Evolutionary conservation across 2,329 filamentous ascomycete species (phyloP).

Genomic region (Botryotinia narcissicola): DNA sequence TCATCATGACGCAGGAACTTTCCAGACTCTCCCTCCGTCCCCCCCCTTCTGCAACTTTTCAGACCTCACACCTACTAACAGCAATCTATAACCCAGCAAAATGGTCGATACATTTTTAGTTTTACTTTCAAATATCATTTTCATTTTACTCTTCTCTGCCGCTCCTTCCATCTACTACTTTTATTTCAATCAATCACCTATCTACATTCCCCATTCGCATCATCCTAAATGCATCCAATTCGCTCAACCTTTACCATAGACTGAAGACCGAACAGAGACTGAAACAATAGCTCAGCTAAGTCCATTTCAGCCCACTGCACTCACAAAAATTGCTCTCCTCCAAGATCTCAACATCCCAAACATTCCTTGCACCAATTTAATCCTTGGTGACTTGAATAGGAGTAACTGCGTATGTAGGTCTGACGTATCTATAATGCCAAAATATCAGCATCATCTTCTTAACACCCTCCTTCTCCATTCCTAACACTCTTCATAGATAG

Average conservation of each 20-base stretch:
- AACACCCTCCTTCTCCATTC: background rate
- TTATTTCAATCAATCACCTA: background rate
- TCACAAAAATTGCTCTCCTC: background rate
- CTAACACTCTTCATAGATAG: background rate
- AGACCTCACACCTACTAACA: background rate
- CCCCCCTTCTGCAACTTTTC: background rate
- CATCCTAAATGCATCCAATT: background rate
- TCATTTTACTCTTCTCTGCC: background rate
- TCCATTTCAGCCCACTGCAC: background rate
- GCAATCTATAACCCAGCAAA: background rate
- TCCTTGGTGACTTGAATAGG: constrained; percentile 45
- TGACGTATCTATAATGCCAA: constrained; percentile 61
- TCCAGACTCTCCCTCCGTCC: background rate
- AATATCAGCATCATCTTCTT: constrained; percentile 17
- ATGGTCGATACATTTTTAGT: background rate
- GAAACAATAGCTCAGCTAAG: background rate
- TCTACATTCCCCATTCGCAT: background rate
- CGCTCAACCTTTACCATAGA: background rate
- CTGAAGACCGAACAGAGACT: background rate
- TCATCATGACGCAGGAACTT: background rate
- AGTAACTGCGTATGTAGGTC: constrained; percentile 74
- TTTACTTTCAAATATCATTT: background rate
- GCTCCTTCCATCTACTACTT: background rate
- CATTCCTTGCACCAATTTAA: constrained; percentile 20
- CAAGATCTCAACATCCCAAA: background rate